These are phyloP conservation scores for Glomus cerebriforme DNA, from an alignment of 192 early-diverging fungal species.

Conservation along the genomic window DNA sequence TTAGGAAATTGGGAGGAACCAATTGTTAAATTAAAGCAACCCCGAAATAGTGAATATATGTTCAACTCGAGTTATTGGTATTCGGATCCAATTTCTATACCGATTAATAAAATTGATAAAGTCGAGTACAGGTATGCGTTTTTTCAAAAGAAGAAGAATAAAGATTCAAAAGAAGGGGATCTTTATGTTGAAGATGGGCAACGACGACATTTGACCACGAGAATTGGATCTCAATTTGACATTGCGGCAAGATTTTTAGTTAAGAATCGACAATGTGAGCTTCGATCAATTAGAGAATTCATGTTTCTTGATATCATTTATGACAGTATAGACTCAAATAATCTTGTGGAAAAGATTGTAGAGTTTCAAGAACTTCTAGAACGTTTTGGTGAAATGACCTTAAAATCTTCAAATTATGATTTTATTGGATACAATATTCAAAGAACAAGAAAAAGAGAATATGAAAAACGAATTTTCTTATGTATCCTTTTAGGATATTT, in stretches of 20 bases:
- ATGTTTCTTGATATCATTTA: background rate
- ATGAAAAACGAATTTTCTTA: conserved; percentile 7
- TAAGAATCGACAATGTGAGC: background rate
- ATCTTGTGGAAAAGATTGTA: background rate
- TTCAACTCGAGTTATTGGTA: background rate
- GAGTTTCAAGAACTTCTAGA: background rate
- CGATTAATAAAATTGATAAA: background rate
- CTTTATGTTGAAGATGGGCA: background rate
- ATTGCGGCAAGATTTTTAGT: background rate
- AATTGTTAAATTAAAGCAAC: conserved; percentile 9
- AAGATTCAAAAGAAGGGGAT: background rate
- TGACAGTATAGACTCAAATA: background rate
- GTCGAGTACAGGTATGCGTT: background rate
- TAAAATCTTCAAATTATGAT: background rate
- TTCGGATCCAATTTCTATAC: background rate
- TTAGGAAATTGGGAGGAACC: conserved; percentile 7
- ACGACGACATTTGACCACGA: background rate
- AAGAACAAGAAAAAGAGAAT: background rate
- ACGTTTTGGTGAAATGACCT: background rate
- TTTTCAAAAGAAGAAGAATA: background rate
- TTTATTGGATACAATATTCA: background rate
- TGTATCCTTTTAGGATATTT: conserved; percentile 6
- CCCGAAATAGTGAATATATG: background rate
- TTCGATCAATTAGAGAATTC: background rate
- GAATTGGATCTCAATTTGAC: conserved; percentile 3